Conservation (phyloP, 2,329 filamentous ascomycete species). For the Colletotrichum godetiae region DNA sequence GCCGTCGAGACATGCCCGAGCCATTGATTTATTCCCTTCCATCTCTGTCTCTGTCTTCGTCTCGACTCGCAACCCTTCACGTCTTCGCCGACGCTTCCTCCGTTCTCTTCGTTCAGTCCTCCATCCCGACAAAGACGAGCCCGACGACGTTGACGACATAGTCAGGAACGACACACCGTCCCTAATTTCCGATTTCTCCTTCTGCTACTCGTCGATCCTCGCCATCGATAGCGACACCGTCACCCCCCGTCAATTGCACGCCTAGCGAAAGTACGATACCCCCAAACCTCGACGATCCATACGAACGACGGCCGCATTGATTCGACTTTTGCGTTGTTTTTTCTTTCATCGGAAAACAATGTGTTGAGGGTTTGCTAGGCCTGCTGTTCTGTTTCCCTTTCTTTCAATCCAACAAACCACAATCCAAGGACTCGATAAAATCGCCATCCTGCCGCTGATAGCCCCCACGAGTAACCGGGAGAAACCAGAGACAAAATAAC, state of each 20-base stretch:
- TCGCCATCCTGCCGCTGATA: background rate
- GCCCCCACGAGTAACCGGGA: background rate
- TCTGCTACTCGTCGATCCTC: background rate
- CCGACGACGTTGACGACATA: constrained; percentile 5
- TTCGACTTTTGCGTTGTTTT: constrained; percentile 11
- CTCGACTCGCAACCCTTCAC: constrained; percentile 44
- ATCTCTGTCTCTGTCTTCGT: constrained; percentile 37
- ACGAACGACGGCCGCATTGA: constrained; percentile 26
- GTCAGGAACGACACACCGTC: constrained; percentile 7
- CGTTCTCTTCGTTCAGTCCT: background rate
- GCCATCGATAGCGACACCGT: constrained; percentile 2
- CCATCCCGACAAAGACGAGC: background rate
- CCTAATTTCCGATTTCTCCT: constrained; percentile 2
- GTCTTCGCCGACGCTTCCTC: constrained; percentile 37
- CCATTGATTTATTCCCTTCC: constrained; percentile 38
- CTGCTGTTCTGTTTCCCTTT: background rate
- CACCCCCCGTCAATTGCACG: background rate
- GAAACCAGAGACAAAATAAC: constrained; percentile 5
- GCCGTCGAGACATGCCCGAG: constrained; percentile 30
- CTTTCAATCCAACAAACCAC: background rate
- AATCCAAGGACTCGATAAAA: background rate
- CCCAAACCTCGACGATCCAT: constrained; percentile 13
- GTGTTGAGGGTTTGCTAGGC: constrained; percentile 28
- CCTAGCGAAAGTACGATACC: constrained; percentile 24
- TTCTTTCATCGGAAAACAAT: constrained; percentile 11